These are phyloP conservation scores for Pichia nakasei DNA, from an alignment of 805 yeast species.

Conservation along the genomic window DNA sequence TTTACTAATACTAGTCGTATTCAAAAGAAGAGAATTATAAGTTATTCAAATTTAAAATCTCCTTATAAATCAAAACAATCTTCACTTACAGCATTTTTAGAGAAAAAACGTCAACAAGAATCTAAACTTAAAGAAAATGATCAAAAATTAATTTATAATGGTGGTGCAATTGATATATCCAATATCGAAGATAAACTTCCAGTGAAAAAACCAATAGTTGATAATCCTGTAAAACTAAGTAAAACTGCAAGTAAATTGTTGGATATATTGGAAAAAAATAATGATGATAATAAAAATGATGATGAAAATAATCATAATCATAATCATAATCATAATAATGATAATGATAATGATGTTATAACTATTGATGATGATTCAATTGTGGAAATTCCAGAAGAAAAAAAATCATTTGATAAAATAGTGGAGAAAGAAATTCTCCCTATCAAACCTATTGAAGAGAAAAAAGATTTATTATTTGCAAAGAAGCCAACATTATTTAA, in stretches of 20 bases:
- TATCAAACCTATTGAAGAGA: background rate
- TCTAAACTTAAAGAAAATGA: conserved; percentile 9
- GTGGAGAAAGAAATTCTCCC: too few species aligned
- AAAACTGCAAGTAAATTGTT: conserved; percentile 14
- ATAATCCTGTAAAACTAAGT: conserved; percentile 6
- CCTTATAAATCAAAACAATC: conserved; percentile 22
- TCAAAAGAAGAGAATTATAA: conserved; percentile 21
- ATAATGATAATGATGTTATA: background rate
- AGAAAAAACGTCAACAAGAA: conserved; percentile 8
- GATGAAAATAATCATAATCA: background rate
- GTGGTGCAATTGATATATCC: conserved; percentile 14
- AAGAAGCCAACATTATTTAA: background rate
- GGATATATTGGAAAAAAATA: conserved; percentile 4
- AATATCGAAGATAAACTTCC: conserved; percentile 12
- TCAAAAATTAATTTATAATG: conserved; percentile 5
- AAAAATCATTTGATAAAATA: too few species aligned
- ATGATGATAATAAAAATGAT: background rate
- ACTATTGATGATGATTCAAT: background rate
- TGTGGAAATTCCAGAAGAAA: background rate
- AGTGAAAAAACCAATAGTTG: too few species aligned
- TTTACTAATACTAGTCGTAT: conserved; percentile 2
- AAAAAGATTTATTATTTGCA: background rate
- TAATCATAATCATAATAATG: too few species aligned
- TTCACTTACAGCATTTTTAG: conserved; percentile 20
- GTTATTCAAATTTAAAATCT: conserved; percentile 21